Base-by-base conservation (phyloP, 1,139 yeast species). In the Zygosaccharomyces pseudobailii region DNA sequence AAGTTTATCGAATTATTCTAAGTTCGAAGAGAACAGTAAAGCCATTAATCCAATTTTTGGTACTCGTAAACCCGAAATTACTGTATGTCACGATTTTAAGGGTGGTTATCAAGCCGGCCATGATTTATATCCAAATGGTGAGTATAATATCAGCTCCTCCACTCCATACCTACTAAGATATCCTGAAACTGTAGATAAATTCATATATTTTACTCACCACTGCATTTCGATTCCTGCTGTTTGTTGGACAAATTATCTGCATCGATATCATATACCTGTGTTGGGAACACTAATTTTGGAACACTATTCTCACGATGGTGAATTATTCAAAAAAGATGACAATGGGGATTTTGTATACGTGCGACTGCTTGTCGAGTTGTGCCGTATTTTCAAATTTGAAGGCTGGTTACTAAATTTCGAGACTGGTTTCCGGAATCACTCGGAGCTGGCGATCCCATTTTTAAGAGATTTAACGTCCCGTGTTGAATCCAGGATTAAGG, bases 381-480 rank as follows among this genome's bases (percentile, higher is more conserved):
- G 62, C 5, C 42, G 52, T 8, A 58, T 56, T 46, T 71, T 62
- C 43, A 57, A 62, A 4, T 71, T 71, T 55, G 74, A 71, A 50
- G 74, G 75, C 0, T 71, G 61, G 58, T 51, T 71, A 22, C 42
- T 71, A 13, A 71, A 71, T 44, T 54, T 71, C 32, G 74, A 71
- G 46, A 57, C 73, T 0, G 46, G 50, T 5, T 69, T 70, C 32
- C 19, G 33, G 2, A 8, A 42, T 1, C 36, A 51, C 5, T 56
- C 67, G 1, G 28, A 33, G 0, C 52, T 53, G 4, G 33, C 69
- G 9, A 37, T 58, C 1, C 51, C 56, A 5, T 70, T 70, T 52
- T 52, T 67, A 1, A 67, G 65, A 19, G 50, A 53, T 6, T 53
- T 71, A 27, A 63, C 59, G 35, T 45, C 63, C 2, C 55, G 58